Evolutionary conservation across 495 filamentous ascomycete species (phyloP).

Genomic region (Neurospora sublineolata): DNA sequence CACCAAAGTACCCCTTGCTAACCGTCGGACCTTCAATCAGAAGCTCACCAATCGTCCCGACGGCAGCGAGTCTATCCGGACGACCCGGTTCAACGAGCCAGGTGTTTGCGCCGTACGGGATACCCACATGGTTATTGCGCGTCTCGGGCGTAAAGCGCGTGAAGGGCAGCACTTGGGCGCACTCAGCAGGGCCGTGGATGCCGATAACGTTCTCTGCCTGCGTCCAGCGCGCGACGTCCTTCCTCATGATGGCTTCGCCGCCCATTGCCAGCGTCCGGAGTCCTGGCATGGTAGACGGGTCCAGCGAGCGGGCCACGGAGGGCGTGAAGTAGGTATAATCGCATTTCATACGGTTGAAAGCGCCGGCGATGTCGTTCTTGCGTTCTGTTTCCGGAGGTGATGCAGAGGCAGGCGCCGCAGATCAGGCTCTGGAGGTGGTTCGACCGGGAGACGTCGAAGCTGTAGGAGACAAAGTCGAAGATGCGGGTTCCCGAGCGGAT

Average conservation of each 20-base stretch:
- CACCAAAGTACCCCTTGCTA: constrained; percentile 9
- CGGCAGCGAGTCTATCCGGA: constrained; percentile 23
- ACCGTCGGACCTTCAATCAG: constrained; percentile 35
- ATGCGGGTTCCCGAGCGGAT: constrained; percentile 23
- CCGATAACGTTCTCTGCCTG: constrained; percentile 34
- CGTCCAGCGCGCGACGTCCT: constrained; percentile 11
- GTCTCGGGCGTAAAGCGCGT: not conserved
- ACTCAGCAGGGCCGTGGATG: constrained; percentile 46
- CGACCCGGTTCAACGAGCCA: constrained; percentile 24
- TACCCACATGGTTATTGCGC: not conserved
- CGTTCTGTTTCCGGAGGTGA: constrained; percentile 21
- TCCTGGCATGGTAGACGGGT: constrained; percentile 8
- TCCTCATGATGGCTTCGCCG: constrained; percentile 16
- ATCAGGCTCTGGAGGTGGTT: constrained; percentile 47
- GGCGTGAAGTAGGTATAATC: constrained; percentile 12
- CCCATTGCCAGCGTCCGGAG: constrained; percentile 17
- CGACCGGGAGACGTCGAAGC: constrained; percentile 44
- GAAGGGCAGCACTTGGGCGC: constrained; percentile 13
- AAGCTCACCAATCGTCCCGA: constrained; percentile 37
- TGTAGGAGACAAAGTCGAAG: constrained; percentile 51
- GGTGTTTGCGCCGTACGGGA: not conserved
- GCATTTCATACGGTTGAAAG: constrained; percentile 10
- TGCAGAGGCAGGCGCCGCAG: constrained; percentile 22
- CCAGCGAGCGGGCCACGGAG: constrained; percentile 11
- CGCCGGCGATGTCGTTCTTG: constrained; percentile 17